Base-by-base conservation (phyloP, 352 stramenopile genomes). In the Blastocystis sp. region DNA sequence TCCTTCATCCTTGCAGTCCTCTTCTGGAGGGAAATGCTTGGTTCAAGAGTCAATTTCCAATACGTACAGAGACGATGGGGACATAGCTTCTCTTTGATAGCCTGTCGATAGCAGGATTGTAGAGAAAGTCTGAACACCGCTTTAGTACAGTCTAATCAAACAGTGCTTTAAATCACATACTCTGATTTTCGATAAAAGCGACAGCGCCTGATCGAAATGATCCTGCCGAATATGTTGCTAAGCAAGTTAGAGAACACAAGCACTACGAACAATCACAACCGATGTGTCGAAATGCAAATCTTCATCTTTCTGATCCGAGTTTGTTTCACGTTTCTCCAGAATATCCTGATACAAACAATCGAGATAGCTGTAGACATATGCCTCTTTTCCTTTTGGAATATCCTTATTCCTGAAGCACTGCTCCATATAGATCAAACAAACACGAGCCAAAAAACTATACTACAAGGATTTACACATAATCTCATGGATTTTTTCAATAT, bases 381-480 rank as follows among this genome's bases (percentile, higher is more conserved):
- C 50, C 50, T 59, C 50, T n/a, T n/a, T 59, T 59, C 50, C 50
- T 59, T 59, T n/a, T n/a, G 50, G 50, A n/a, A 59, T 59, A n/a
- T 59, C 50, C 50, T 59, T 59, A n/a, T 59, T 59, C 20, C 50
- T 59, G 50, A 59, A 59, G 11, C 11, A n/a, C 11, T n/a, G 13
- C 0, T 59, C 50, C 50, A 59, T 59, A 13, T n/a, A 59, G 20
- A 37, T 61, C 70, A 64, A 64, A 64, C 43, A 80, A 80, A 39
- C 4, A 34, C 20, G 18, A 50, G 20, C 2, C 9, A 41, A 61
- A 64, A 64, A 41, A n/a, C 6, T 80, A 80, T 61, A 50, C 70
- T 80, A 80, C 70, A 80, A 63, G 43, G 18, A 26, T 29, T 26
- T 26, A 9, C 23, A 7, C 70, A 80, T 26, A 80, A 80, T 63